Conservation (phyloP, 306 rosid genomes). For the Acacia crassicarpa region DNA sequence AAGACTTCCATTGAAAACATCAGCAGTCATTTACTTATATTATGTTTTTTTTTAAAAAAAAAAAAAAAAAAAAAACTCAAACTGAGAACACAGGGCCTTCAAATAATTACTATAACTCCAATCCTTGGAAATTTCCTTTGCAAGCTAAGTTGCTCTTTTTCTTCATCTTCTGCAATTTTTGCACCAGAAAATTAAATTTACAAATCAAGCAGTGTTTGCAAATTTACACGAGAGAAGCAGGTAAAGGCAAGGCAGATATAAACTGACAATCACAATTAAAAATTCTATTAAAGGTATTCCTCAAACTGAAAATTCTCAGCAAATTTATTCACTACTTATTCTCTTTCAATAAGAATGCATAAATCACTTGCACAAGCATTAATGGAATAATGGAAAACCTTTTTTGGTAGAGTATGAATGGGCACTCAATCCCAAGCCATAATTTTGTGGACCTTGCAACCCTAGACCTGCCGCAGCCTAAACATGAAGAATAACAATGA, state of each 20-base stretch:
- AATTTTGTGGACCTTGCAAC: conserved; percentile 51
- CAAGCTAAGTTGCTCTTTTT: too few relatives aligned
- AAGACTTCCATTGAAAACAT: too few relatives aligned
- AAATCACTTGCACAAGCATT: conserved; percentile 2
- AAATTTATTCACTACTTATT: conserved; percentile 12
- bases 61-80: too few relatives aligned
- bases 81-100: too few relatives aligned
- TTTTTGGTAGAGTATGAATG: conserved; percentile 64
- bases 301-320: neutral
- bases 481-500: conserved; percentile 28
- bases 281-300: neutral
- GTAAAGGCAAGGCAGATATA: conserved; percentile 24
- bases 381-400: conserved; percentile 48
- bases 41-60: too few relatives aligned
- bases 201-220: too few relatives aligned
- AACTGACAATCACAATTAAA: conserved; percentile 24
- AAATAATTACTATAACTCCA: too few relatives aligned
- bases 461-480: conserved; percentile 80
- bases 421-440: conserved; percentile 57
- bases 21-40: too few relatives aligned
- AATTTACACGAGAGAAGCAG: too few relatives aligned
- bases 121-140: too few relatives aligned
- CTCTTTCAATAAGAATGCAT: conserved; percentile 2
- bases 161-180: too few relatives aligned
- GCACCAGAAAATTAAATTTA: too few relatives aligned